Evolutionary conservation across 2,329 filamentous ascomycete genomes (phyloP).

Genomic region (Lizonia empirigonia): DNA sequence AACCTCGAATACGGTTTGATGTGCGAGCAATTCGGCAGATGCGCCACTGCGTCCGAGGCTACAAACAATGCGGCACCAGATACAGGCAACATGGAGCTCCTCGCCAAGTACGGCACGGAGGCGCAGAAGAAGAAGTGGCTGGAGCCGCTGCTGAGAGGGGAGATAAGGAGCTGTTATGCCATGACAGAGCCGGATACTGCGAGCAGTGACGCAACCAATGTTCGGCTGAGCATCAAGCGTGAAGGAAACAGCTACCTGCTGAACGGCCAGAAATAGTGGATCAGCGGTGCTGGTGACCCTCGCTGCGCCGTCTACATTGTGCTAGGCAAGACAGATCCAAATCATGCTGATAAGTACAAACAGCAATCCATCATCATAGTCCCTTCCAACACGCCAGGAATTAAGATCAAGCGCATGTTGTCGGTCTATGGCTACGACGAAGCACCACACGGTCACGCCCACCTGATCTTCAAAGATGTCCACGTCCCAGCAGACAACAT

Average conservation of each 20-base stretch:
- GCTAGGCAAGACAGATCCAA: slow-evolving; percentile 86
- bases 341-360: slow-evolving; percentile 75
- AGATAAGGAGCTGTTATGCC: slow-evolving; percentile 84
- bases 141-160: slow-evolving; percentile 75
- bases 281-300: slow-evolving; percentile 87
- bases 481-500: slow-evolving; percentile 80
- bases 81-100: slow-evolving; percentile 91
- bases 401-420: slow-evolving; percentile 88
- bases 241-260: slow-evolving; percentile 87
- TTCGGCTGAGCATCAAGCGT: slow-evolving; percentile 75
- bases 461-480: slow-evolving; percentile 85
- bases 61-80: slow-evolving; percentile 78
- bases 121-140: slow-evolving; percentile 84
- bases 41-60: slow-evolving; percentile 67
- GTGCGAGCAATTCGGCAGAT: slow-evolving; percentile 91
- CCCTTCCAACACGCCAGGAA: slow-evolving; percentile 75
- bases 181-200: slow-evolving; percentile 90
- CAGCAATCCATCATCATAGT: slow-evolving; percentile 93
- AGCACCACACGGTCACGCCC: slow-evolving; percentile 94
- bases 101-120: slow-evolving; percentile 86
- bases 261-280: slow-evolving; percentile 99
- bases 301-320: slow-evolving; percentile 90
- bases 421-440: slow-evolving; percentile 94
- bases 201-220: slow-evolving; percentile 88
- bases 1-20: slow-evolving; percentile 85